Conservation (phyloP, 1,139 yeast genomes). For the Cylindricascospora bacillispora region DNA sequence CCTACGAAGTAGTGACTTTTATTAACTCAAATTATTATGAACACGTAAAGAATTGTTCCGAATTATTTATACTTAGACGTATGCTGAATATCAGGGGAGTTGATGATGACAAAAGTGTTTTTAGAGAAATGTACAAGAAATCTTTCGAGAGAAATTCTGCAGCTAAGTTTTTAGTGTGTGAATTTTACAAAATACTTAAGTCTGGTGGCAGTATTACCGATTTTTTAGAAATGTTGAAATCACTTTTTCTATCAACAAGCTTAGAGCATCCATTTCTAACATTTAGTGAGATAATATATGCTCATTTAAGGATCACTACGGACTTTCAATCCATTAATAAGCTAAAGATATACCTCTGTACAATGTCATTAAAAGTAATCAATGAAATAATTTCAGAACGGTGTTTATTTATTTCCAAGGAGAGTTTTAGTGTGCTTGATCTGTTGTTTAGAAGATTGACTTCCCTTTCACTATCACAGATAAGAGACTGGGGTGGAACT, state of each 20-base stretch:
- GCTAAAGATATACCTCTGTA: too few relatives aligned
- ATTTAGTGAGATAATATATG: too few relatives aligned
- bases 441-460: too few relatives aligned
- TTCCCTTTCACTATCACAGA: too few relatives aligned
- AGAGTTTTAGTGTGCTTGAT: too few relatives aligned
- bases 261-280: background rate
- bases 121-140: background rate
- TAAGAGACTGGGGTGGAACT: too few relatives aligned
- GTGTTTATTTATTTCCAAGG: background rate
- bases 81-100: background rate
- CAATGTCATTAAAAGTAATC: background rate
- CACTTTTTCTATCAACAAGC: background rate
- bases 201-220: too few relatives aligned
- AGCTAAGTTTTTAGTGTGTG: too few relatives aligned
- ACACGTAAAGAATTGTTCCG: background rate
- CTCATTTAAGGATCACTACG: too few relatives aligned
- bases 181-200: too few relatives aligned
- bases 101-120: background rate
- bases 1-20: background rate
- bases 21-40: background rate
- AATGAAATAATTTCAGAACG: background rate
- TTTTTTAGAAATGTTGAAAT: background rate
- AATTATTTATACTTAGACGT: background rate
- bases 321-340: too few relatives aligned
- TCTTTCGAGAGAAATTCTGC: too few relatives aligned